Percentiles rank a stretch among this genome's conserved stretches.
phyloP scores from a whole-genome alignment of 2,329 filamentous ascomycete genomes.

The Fusarium sp. region DNA sequence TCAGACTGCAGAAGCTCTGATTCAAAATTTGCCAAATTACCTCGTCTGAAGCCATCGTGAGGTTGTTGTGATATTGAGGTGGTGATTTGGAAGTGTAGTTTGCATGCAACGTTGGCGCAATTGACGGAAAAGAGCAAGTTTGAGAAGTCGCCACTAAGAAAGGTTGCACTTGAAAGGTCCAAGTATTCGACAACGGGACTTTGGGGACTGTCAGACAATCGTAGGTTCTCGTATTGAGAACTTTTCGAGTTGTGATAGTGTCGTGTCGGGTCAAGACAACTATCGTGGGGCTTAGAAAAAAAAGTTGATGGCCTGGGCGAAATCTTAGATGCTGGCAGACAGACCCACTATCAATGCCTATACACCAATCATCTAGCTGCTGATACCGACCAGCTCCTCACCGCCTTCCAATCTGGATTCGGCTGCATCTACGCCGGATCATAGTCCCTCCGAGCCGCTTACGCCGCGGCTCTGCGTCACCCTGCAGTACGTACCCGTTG shows the following conservation, averaged over 20 bases:
- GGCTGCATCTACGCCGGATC: not conserved
- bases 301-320: not conserved
- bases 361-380: slow-evolving; percentile 33
- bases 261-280: not conserved
- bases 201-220: not conserved
- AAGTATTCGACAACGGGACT: too few relatives aligned
- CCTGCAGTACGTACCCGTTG: slow-evolving; percentile 43
- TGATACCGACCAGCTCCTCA: slow-evolving; percentile 26
- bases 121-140: not conserved
- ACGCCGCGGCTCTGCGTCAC: slow-evolving; percentile 20
- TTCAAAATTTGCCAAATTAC: slow-evolving; percentile 98
- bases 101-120: not conserved
- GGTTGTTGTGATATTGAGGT: not conserved
- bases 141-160: not conserved
- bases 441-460: slow-evolving; percentile 30
- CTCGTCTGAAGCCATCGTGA: slow-evolving; percentile 87
- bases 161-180: not conserved
- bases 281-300: not conserved
- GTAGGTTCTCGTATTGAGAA: not conserved
- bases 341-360: not conserved
- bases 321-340: not conserved
- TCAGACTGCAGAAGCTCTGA: slow-evolving; percentile 94
- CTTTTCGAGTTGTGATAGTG: not conserved
- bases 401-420: slow-evolving; percentile 31
- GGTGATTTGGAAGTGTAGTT: not conserved